phyloP scores from a whole-genome alignment of 495 filamentous ascomycete genomes.

The Penicillium atrosanguineum region DNA sequence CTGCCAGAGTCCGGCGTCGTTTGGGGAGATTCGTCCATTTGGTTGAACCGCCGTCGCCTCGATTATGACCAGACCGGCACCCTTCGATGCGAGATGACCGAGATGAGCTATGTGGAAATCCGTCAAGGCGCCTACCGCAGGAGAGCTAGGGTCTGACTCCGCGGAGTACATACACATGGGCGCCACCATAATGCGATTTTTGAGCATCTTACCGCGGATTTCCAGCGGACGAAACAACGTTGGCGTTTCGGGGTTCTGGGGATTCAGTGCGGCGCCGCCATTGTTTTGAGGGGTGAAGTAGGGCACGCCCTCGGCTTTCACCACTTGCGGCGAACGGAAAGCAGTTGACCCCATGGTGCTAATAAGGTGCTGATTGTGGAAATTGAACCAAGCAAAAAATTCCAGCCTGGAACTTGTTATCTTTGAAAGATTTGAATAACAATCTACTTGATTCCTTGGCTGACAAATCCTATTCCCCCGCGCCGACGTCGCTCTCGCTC shows the following conservation, averaged over 20 bases:
- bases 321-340: conserved; percentile 15
- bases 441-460: background rate
- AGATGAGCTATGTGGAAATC: conserved; percentile 69
- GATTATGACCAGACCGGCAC: conserved; percentile 61
- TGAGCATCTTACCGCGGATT: conserved; percentile 65
- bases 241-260: conserved; percentile 40
- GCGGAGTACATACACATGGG: conserved; percentile 67
- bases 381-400: background rate
- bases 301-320: conserved; percentile 28
- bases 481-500: too few species aligned
- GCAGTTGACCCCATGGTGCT: conserved; percentile 19
- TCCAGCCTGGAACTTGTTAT: background rate
- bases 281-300: conserved; percentile 61
- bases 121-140: conserved; percentile 60
- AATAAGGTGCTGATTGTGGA: background rate
- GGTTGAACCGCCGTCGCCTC: conserved; percentile 67
- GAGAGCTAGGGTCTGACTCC: conserved; percentile 35
- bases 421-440: too few species aligned
- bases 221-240: conserved; percentile 64
- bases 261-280: conserved; percentile 49
- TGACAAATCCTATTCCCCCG: conserved; percentile 5
- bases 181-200: conserved; percentile 65
- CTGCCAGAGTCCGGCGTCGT: conserved; percentile 69
- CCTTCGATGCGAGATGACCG: conserved; percentile 60
- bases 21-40: conserved; percentile 69